Conservation (phyloP, 176 grass and related monocot genomes). For the Aegilops longissima region DNA sequence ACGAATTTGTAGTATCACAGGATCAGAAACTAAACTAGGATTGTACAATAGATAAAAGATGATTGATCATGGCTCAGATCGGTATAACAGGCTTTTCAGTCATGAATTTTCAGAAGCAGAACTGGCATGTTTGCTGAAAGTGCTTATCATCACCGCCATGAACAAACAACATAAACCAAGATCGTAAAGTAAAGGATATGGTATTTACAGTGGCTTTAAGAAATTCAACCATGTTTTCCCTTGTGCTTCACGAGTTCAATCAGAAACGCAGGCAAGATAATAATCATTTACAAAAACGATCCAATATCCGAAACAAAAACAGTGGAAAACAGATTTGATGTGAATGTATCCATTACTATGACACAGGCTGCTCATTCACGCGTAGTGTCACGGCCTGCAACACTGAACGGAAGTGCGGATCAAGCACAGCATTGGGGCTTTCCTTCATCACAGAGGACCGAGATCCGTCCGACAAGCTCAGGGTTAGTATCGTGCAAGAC, state of each 20-base stretch:
- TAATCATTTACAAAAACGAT: no score
- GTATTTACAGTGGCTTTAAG: no score
- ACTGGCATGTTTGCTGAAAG: conserved; percentile 58
- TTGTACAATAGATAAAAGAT: not conserved
- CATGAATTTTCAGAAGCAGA: conserved; percentile 28
- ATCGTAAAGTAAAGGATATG: no score
- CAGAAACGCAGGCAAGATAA: no score
- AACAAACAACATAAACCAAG: no score
- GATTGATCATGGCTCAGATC: conserved; percentile 28
- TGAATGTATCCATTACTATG: conserved; percentile 44
- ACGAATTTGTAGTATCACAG: no score
- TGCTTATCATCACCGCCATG: conserved; percentile 46
- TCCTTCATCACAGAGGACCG: conserved; percentile 35
- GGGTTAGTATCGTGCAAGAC: conserved; percentile 46
- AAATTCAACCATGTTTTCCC: no score
- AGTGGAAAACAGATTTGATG: no score
- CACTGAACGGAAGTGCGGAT: conserved; percentile 51
- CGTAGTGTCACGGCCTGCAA: conserved; percentile 40
- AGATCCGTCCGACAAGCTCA: conserved; percentile 40
- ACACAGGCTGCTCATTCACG: conserved; percentile 44
- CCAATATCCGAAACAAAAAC: no score
- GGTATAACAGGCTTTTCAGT: conserved; percentile 36
- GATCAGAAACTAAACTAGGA: no score
- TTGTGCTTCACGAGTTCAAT: no score
- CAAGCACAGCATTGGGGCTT: conserved; percentile 61